Evolutionary conservation across 2,329 filamentous ascomycete species (phyloP), one percentile per base, ranked within the genome.

Genomic region (Penicillium sp.): DNA sequence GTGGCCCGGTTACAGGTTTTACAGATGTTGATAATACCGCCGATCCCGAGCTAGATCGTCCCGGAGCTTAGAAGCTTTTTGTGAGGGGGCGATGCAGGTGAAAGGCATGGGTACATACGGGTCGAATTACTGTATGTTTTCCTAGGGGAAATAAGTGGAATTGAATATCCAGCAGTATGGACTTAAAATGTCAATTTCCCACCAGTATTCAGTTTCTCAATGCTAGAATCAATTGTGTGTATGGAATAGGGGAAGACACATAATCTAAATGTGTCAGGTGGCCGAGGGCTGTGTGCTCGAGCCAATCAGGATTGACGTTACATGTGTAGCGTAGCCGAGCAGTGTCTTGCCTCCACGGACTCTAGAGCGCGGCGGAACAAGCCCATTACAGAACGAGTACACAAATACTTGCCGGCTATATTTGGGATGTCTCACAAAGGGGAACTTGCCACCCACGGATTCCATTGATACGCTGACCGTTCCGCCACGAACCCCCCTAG

Each of bases 381-480:
- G 13, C 22, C 45, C n/a, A 48, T 39, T 26, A 27, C 29, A 31
- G 14, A 29, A 19, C 45, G 6, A 31, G 26, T 22, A 16, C n/a
- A 16, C 31, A 26, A 44, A 33, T 45, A 10, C 35, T 10, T 19
- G n/a, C 22, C 29, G 52, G 43, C 60, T 63, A 63, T 60, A 63
- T 63, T 63, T 63, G 57, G 61, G 52, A 60, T 63, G 61, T 63
- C 61, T 63, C 61, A 62, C 59, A 57, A 51, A 57, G 46, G 26
- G 46, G 49, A 27, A 26, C 50, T 50, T 53, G 50, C 48, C 52
- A 57, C 46, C 39, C 48, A 48, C 16, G 45, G 52, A 48, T 54
- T 29, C 33, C 39, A 39, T 22, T 48, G 26, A 47, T 41, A 41
- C 35, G 16, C 35, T 19, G 1, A 39, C 47, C 29, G 48, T 55